Base-by-base conservation (phyloP, 176 grass and related monocot genomes). In the Bonia amplexicaulis region DNA sequence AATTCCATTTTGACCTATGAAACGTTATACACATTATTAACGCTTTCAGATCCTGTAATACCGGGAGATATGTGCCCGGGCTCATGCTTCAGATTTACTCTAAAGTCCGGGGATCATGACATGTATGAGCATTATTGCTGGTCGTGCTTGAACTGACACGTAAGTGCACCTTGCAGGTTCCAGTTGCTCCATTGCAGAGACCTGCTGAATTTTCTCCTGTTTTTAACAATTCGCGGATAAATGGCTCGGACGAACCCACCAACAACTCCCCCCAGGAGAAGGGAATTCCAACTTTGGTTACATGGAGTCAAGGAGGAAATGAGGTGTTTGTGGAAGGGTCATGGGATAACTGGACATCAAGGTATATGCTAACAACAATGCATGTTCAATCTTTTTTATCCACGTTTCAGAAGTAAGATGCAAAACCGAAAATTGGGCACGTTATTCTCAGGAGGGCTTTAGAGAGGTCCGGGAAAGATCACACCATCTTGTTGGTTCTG, bases 271-370 rank as follows among this genome's bases (percentile, higher is more conserved):
- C 90, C 8, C 22, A 71, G 16, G 90, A 83, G 70, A 90, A 92
- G 70, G 88, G 85, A 55, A 94, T 98, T 77, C 91, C 96, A 31
- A 92, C 85, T 49, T 82, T 98, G 42, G 86, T 98, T 77, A 94
- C 86, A 66, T 98, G 96, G 96, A 92, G 63, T 75, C 86, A 87
- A 77, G 96, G 89, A 77, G 96, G 96, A 78, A 94, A 90, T 17
- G 88, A 85, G 20, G 90, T 98, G 23, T 75, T 85, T 69, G 86
- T 98, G 39, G 89, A 98, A 92, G 96, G 96, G 60, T 98, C 96
- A 29, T 98, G 96, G 96, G 93, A 98, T 84, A 94, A 94, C 83
- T 95, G 93, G 93, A 90, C 89, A 73, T 85, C 89, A 53, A 98
- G 91, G 96, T 98, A 84, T 53, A 14, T 83, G 11, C 12, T 23